Base-by-base conservation (phyloP, 202 grass and related monocot genomes). In the Panicum virgatum region DNA sequence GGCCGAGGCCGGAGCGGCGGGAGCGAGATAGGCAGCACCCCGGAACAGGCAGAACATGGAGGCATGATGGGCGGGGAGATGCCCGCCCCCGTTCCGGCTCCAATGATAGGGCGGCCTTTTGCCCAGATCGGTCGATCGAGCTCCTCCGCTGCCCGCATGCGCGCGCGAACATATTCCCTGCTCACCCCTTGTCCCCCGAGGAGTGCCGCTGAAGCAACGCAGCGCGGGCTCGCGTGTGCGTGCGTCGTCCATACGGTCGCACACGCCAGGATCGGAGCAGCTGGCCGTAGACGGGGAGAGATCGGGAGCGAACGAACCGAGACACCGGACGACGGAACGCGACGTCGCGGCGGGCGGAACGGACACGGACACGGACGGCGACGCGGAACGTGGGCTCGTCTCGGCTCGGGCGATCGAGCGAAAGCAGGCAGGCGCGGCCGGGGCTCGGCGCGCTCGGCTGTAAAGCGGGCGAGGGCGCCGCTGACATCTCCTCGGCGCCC, bases 401-500 rank as follows among this genome's bases (percentile, higher is more conserved):
- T 30, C 30, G 30, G 30, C 2, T 3, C 51, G 51, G 19, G 51
- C 19, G 18, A n/a, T n/a, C 16, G 12, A 46, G 44, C 30, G 30
- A 30, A 30, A 30, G 30, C 30, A 3, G 30, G 30, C 30, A 3
- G 2, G 30, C 30, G 30, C 30, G 30, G 30, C 30, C 30, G 30
- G 30, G 12, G 16, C 48, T 52, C 18, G 48, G 46, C 14, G 7
- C 18, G 69, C 69, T 30, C 46, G 80, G 80, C 66, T 79, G 80
- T 79, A 84, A 88, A 84, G 80, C 40, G 40, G 25, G 58, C 19
- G 11, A 6, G n/a, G 65, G 39, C 53, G 80, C 69, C 32, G 76
- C 62, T 62, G 86, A 80, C 81, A 56, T 80, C 52, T 80, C 69
- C 46, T 85, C 22, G 68, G 30, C 88, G 76, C 70, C 70, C 78